Evolutionary conservation across 768 basidiomycete genomes (phyloP).

Genomic region (Nidularia pulvinata): DNA sequence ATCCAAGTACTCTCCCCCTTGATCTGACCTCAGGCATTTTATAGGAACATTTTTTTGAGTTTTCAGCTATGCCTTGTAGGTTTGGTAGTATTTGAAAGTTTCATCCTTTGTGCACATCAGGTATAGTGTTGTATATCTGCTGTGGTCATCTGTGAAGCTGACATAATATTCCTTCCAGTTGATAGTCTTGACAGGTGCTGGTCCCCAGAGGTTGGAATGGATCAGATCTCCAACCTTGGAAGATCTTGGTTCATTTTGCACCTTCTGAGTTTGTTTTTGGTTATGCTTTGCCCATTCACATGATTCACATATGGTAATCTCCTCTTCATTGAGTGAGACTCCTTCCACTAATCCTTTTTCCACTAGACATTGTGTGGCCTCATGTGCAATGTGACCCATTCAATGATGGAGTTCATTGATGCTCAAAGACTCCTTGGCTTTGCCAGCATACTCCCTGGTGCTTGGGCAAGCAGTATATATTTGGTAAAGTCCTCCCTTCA

Average conservation of each 20-base stretch:
- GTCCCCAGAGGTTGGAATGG: slow-evolving; percentile 38
- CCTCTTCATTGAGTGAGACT: slow-evolving; percentile 13
- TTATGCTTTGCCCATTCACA: slow-evolving; percentile 26
- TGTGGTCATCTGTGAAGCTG: slow-evolving; percentile 25
- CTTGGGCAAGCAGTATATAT: slow-evolving; percentile 7
- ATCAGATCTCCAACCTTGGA: slow-evolving; percentile 12
- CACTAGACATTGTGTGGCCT: slow-evolving; percentile 13
- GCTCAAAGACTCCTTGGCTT: slow-evolving; percentile 8
- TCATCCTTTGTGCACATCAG: slow-evolving; percentile 19
- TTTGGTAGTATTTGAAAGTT: slow-evolving; percentile 16
- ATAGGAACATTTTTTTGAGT: slow-evolving; percentile 19
- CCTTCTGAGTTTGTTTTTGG: slow-evolving; percentile 8
- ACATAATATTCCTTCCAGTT: slow-evolving; percentile 21
- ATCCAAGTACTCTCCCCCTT: slow-evolving; percentile 32
- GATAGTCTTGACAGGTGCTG: slow-evolving; percentile 14
- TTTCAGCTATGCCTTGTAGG: slow-evolving; percentile 21
- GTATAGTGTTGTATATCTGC: slow-evolving; percentile 8
- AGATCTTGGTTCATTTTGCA: slow-evolving; percentile 4
- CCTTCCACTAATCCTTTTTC: slow-evolving; percentile 15
- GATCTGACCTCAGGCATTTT: slow-evolving; percentile 28
- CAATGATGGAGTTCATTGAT: slow-evolving; percentile 20
- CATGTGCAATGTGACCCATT: slow-evolving; percentile 19
- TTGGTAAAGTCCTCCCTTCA: slow-evolving; percentile 13
- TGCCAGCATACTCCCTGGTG: slow-evolving; percentile 6
- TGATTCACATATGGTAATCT: slow-evolving; percentile 16